Conservation (phyloP, 73 alveolate genomes). For the Urostyla sp. region DNA sequence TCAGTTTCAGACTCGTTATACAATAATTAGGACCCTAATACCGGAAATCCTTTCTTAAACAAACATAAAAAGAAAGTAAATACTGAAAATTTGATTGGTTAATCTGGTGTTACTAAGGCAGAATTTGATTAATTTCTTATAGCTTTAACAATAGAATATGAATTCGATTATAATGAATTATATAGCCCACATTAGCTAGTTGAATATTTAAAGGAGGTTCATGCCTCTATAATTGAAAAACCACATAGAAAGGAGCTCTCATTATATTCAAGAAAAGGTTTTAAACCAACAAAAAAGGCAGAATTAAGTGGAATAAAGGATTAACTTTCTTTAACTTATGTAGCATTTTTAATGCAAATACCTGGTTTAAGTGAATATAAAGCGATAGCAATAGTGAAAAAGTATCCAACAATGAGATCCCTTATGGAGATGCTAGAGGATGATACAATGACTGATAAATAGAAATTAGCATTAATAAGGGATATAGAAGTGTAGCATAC, state of each 20-base stretch:
- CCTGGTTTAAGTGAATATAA: slow-evolving; percentile 74
- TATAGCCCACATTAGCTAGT: slow-evolving; percentile 29
- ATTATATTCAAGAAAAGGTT: slow-evolving; percentile 54
- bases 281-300: slow-evolving; percentile 60
- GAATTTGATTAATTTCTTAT: slow-evolving; percentile 58
- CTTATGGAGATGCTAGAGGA: slow-evolving; percentile 22
- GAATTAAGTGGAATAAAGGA: slow-evolving; percentile 55
- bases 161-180: slow-evolving; percentile 61
- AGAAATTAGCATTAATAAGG: slow-evolving; percentile 6
- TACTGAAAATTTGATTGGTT: background rate
- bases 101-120: background rate
- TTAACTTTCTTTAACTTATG: slow-evolving; percentile 22
- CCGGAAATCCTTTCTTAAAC: background rate
- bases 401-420: slow-evolving; percentile 51
- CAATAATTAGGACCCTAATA: slow-evolving; percentile 7
- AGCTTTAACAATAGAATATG: slow-evolving; percentile 56
- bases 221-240: slow-evolving; percentile 42
- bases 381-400: slow-evolving; percentile 69
- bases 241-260: slow-evolving; percentile 60
- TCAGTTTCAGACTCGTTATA: slow-evolving; percentile 26
- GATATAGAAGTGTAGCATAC: slow-evolving; percentile 39
- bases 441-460: slow-evolving; percentile 32
- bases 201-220: slow-evolving; percentile 56
- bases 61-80: background rate
- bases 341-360: slow-evolving; percentile 64